A percentile compares a stretch with the other conserved stretches of the same genome.
Evolutionary conservation across 2,329 filamentous ascomycete species (phyloP).

Genomic region (Aplosporella prunicola): DNA sequence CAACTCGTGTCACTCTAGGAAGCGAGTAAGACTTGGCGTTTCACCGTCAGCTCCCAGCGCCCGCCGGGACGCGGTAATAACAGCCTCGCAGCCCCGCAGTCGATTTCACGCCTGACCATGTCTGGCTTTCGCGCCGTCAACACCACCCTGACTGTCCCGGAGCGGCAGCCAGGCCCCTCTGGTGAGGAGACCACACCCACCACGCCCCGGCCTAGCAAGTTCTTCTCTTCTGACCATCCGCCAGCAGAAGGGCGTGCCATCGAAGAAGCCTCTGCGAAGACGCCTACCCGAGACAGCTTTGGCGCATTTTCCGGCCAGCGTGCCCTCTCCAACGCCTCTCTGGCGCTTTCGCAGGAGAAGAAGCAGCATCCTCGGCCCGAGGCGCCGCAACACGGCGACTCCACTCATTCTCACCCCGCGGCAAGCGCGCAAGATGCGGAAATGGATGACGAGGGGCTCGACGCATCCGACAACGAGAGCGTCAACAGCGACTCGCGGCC

Average conservation of each 20-base stretch:
- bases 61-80: constrained; percentile 9
- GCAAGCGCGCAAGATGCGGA: constrained; percentile 60
- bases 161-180: constrained; percentile 33
- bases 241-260: constrained; percentile 27
- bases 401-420: constrained; percentile 40
- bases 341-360: constrained; percentile 39
- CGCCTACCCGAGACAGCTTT: constrained; percentile 52
- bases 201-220: constrained; percentile 41
- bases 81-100: constrained; percentile 10
- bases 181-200: constrained; percentile 48
- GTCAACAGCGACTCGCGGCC: constrained; percentile 53
- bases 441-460: constrained; percentile 62
- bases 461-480: constrained; percentile 42
- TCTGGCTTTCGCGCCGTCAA: constrained; percentile 54
- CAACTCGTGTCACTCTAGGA: constrained; percentile 11
- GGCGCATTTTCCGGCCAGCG: constrained; percentile 37
- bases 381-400: constrained; percentile 7
- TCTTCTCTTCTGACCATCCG: constrained; percentile 31
- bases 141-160: constrained; percentile 39
- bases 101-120: constrained; percentile 30
- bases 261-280: constrained; percentile 40
- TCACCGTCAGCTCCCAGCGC: constrained; percentile 12
- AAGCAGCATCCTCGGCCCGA: constrained; percentile 6
- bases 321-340: constrained; percentile 32
- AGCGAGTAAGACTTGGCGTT: constrained; percentile 12